A percentile compares a stretch with the other conserved stretches of the same genome.
These are phyloP conservation scores for Penicillium waksmanii DNA, from an alignment of 495 filamentous ascomycete genomes.

Conservation along the genomic window DNA sequence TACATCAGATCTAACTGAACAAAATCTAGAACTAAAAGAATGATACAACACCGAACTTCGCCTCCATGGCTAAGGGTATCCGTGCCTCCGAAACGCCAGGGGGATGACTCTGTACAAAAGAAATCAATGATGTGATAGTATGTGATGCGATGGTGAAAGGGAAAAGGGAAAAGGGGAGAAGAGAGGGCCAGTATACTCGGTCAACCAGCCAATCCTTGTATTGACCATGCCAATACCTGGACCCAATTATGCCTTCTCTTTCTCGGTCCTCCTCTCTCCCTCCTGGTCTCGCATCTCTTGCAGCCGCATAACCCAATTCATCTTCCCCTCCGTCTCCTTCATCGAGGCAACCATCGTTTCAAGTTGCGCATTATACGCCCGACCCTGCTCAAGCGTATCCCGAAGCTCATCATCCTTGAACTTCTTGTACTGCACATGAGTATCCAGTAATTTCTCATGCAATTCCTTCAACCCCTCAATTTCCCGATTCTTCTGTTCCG, in stretches of 20 bases:
- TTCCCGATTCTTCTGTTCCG: slow-evolving; percentile 71
- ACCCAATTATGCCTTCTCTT: background rate
- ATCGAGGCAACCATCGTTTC: slow-evolving; percentile 60
- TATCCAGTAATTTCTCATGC: slow-evolving; percentile 60
- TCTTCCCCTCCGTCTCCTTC: slow-evolving; percentile 63
- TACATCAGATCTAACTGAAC: slow-evolving; percentile 1
- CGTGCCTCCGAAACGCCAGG: slow-evolving; percentile 7
- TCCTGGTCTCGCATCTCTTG: slow-evolving; percentile 57
- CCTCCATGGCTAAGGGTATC: slow-evolving; percentile 1
- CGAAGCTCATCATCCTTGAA: slow-evolving; percentile 63
- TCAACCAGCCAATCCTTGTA: background rate
- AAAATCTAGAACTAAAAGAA: background rate
- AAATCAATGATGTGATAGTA: background rate
- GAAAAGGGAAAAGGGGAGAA: no score
- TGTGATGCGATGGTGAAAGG: background rate
- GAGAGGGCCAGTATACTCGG: no score
- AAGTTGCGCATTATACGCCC: slow-evolving; percentile 56
- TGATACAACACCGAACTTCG: background rate
- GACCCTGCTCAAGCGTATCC: slow-evolving; percentile 58
- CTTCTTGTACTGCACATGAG: slow-evolving; percentile 65
- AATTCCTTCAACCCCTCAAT: slow-evolving; percentile 59
- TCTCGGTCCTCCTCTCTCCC: background rate
- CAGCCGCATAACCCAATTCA: slow-evolving; percentile 71
- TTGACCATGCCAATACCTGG: background rate
- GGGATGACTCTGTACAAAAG: background rate